A percentile compares a stretch with the other conserved stretches of the same genome.
Conservation (phyloP, 805 yeast species). For the Pichia cephalocereana region DNA sequence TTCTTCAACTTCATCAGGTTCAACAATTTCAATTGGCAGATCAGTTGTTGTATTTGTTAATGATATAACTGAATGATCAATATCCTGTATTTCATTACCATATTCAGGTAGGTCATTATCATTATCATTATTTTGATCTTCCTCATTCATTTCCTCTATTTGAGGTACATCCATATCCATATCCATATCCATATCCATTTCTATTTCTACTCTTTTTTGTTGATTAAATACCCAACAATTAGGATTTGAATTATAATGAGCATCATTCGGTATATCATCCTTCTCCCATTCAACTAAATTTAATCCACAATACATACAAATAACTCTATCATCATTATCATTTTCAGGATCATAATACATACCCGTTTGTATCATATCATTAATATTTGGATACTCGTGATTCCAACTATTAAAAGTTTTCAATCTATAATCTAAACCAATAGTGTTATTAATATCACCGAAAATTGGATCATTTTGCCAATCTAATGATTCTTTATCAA, state of each 20-base stretch:
- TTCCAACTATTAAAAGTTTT: slow-evolving; percentile 3
- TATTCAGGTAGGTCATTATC: not conserved
- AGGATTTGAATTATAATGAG: slow-evolving; percentile 3
- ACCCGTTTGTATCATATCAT: slow-evolving; percentile 45
- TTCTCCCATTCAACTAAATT: slow-evolving; percentile 66
- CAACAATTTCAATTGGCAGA: slow-evolving; percentile 16
- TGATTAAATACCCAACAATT: slow-evolving; percentile 5
- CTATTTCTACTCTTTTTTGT: not conserved
- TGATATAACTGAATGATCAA: not conserved
- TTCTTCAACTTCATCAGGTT: slow-evolving; percentile 19
- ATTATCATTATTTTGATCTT: not conserved
- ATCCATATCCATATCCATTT: not conserved
- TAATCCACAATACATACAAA: slow-evolving; percentile 57
- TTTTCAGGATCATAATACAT: slow-evolving; percentile 46
- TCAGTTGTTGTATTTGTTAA: slow-evolving; percentile 5
- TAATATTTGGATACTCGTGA: slow-evolving; percentile 29
- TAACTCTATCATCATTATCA: slow-evolving; percentile 40
- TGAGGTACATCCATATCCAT: not conserved
- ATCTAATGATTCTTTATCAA: not conserved
- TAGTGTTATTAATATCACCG: not conserved
- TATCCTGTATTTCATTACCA: not conserved
- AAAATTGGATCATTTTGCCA: slow-evolving; percentile 4
- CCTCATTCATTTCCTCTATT: not conserved
- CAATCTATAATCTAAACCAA: not conserved
- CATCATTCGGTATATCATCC: slow-evolving; percentile 35